Evolutionary conservation across 306 rosid genomes (phyloP).

Genomic region (Prunus mira): DNA sequence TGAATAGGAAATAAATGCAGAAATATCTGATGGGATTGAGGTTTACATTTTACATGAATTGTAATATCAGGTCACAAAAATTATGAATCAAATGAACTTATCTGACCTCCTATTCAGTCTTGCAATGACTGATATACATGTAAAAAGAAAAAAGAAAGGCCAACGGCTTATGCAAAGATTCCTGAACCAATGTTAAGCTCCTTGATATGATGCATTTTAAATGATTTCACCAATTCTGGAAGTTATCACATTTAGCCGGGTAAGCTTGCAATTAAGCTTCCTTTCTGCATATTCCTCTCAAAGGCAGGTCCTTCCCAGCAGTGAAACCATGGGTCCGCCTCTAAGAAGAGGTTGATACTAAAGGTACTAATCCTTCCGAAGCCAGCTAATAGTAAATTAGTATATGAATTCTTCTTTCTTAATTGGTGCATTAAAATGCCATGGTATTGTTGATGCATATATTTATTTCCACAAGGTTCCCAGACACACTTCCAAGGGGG

Average conservation of each 20-base stretch:
- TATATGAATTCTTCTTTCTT: constrained; percentile 1
- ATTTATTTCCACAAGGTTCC: constrained; percentile 11
- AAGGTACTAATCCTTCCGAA: background rate
- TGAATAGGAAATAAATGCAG: constrained; percentile 24
- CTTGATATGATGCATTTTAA: background rate
- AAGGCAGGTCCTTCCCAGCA: constrained; percentile 1
- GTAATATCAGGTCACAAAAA: constrained; percentile 14
- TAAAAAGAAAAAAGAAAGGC: background rate
- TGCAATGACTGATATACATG: background rate
- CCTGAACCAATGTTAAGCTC: constrained; percentile 3
- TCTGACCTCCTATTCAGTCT: constrained; percentile 4
- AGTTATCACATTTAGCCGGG: background rate
- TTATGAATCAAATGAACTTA: background rate
- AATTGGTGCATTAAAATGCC: background rate
- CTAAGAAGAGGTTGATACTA: background rate
- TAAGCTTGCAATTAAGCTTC: constrained; percentile 18
- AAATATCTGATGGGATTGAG: constrained; percentile 22
- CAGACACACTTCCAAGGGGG: constrained; percentile 5
- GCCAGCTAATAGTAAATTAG: background rate
- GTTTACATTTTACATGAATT: constrained; percentile 10
- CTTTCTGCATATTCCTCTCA: background rate
- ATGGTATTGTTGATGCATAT: background rate
- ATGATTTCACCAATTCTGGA: background rate
- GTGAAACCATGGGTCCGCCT: background rate
- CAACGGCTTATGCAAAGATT: constrained; percentile 1